Conservation (phyloP, 805 yeast species). For the Saccharomycopsis oosterbeekiorum region DNA sequence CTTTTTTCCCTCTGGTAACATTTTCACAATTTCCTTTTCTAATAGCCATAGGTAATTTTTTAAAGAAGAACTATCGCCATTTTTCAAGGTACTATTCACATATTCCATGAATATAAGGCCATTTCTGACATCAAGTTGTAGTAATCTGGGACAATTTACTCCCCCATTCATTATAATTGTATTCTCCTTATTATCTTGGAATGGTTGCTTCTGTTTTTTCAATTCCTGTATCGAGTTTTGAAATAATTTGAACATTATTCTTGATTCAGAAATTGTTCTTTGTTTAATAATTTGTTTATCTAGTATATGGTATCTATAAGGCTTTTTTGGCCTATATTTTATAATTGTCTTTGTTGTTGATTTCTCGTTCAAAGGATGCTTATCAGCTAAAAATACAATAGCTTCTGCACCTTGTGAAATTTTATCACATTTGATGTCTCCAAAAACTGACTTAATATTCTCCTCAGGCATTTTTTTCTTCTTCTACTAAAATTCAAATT, state of each 20-base stretch:
- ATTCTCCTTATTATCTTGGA: background rate
- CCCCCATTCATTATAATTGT: slow-evolving; percentile 25
- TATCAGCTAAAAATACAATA: slow-evolving; percentile 50
- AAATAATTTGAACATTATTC: slow-evolving; percentile 50
- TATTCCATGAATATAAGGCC: slow-evolving; percentile 89
- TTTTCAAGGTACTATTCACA: slow-evolving; percentile 46
- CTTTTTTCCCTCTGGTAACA: slow-evolving; percentile 17
- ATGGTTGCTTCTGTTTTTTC: background rate
- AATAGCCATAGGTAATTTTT: slow-evolving; percentile 67
- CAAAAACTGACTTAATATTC: slow-evolving; percentile 3
- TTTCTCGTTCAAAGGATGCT: slow-evolving; percentile 48
- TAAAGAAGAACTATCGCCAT: slow-evolving; percentile 43
- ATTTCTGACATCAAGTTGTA: slow-evolving; percentile 64
- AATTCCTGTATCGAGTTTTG: slow-evolving; percentile 28
- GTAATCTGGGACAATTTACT: slow-evolving; percentile 59
- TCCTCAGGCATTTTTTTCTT: background rate
- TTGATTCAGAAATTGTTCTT: slow-evolving; percentile 78
- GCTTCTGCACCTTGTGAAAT: slow-evolving; percentile 93
- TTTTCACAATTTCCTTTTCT: slow-evolving; percentile 29
- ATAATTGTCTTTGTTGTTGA: slow-evolving; percentile 39
- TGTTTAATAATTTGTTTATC: slow-evolving; percentile 69
- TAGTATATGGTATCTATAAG: slow-evolving; percentile 79
- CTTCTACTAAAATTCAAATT: too few relatives aligned
- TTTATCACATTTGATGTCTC: slow-evolving; percentile 1
- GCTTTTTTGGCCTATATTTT: slow-evolving; percentile 81